These are phyloP conservation scores for Microdochium nivale DNA, from an alignment of 2,329 filamentous ascomycete species.

Conservation along the genomic window DNA sequence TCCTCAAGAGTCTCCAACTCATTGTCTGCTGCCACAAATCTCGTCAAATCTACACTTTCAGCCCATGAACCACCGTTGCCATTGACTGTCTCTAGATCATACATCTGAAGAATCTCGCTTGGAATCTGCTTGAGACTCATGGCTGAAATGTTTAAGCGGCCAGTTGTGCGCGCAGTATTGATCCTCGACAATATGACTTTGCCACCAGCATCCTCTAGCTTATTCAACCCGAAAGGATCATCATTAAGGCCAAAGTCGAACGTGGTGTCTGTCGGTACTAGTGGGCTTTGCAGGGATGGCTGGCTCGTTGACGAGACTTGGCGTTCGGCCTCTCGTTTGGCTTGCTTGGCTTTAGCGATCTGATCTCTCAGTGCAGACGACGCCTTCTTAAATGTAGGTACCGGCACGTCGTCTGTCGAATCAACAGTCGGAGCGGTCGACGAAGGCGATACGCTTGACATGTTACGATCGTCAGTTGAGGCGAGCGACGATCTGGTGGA, in stretches of 20 bases:
- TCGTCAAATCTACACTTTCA: conserved; percentile 79
- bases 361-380: conserved; percentile 79
- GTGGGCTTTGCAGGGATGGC: conserved; percentile 16
- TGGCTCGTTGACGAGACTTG: conserved; percentile 16
- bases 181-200: conserved; percentile 68
- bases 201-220: conserved; percentile 47
- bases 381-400: conserved; percentile 46
- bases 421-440: conserved; percentile 28
- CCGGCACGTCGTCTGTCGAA: conserved; percentile 21
- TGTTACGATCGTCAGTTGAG: conserved; percentile 24
- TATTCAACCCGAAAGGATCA: conserved; percentile 64
- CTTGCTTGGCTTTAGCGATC: conserved; percentile 86
- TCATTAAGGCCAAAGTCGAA: conserved; percentile 51
- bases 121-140: conserved; percentile 75
- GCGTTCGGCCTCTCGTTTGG: conserved; percentile 48
- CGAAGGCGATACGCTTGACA: conserved; percentile 25
- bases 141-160: conserved; percentile 80
- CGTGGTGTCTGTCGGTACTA: conserved; percentile 35
- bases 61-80: conserved; percentile 68
- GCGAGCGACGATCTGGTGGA: conserved; percentile 29
- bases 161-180: conserved; percentile 63
- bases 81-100: conserved; percentile 64
- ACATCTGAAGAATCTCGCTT: conserved; percentile 80
- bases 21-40: conserved; percentile 83
- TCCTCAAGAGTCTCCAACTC: conserved; percentile 70